Conservation (phyloP, 2,329 filamentous ascomycete genomes). For the Apiospora kogelbergensis region DNA sequence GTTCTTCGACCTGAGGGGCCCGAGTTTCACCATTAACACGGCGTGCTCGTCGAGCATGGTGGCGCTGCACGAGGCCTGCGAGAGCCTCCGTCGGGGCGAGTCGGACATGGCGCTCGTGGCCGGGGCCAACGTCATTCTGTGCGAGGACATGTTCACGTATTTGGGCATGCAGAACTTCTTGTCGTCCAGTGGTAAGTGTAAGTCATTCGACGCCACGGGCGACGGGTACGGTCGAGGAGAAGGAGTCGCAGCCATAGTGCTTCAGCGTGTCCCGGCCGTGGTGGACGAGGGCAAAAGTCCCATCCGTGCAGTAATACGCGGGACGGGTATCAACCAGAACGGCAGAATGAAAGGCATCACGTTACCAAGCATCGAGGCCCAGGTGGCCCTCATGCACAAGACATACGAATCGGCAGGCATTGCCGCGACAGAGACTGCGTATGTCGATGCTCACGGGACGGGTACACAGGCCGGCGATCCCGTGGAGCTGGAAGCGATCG, state of each 20-base stretch:
- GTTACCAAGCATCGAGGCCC: slow-evolving; percentile 21
- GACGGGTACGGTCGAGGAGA: slow-evolving; percentile 33
- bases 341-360: slow-evolving; percentile 8
- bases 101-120: slow-evolving; percentile 28
- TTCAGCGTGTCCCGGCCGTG: slow-evolving; percentile 33
- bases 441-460: slow-evolving; percentile 6
- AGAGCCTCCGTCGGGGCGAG: slow-evolving; percentile 30
- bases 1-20: slow-evolving; percentile 31
- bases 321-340: slow-evolving; percentile 3
- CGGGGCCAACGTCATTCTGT: slow-evolving; percentile 33
- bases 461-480: not conserved
- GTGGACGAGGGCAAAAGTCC: slow-evolving; percentile 20
- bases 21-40: slow-evolving; percentile 33
- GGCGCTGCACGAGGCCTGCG: slow-evolving; percentile 31
- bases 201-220: slow-evolving; percentile 23
- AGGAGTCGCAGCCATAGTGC: slow-evolving; percentile 31
- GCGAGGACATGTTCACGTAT: slow-evolving; percentile 32
- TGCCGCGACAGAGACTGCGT: not conserved
- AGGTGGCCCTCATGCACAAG: slow-evolving; percentile 47
- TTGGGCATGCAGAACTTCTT: slow-evolving; percentile 27
- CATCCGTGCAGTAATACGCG: not conserved
- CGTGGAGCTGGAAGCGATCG: slow-evolving; percentile 8
- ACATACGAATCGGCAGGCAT: slow-evolving; percentile 47
- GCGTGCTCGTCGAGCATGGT: slow-evolving; percentile 36
- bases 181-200: slow-evolving; percentile 21